phyloP scores from a whole-genome alignment of 345 rosid species.

The Diplotaxis tenuifolia region DNA sequence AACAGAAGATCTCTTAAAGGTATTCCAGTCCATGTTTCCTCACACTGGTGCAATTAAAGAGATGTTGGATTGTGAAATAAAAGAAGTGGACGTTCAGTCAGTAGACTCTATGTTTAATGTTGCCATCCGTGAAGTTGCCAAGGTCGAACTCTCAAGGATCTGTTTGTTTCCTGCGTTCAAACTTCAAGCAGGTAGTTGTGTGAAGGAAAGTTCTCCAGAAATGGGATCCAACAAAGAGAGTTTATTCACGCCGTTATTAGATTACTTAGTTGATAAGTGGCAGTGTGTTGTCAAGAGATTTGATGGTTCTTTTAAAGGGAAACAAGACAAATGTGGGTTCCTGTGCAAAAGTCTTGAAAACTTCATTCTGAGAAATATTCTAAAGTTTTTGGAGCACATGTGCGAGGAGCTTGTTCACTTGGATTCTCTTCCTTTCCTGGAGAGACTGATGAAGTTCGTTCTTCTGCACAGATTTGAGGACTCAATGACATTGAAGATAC shows the following conservation, averaged over 20 bases:
- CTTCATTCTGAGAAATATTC: constrained; percentile 63
- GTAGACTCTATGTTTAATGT: constrained; percentile 49
- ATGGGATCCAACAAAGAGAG: constrained; percentile 35
- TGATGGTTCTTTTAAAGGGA: constrained; percentile 34
- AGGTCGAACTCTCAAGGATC: constrained; percentile 54
- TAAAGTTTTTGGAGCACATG: constrained; percentile 50
- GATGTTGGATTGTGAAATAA: constrained; percentile 54
- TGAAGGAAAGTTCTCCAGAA: constrained; percentile 34
- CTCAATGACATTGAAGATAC: constrained; percentile 54
- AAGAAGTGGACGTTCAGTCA: constrained; percentile 47
- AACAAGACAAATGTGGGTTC: constrained; percentile 37
- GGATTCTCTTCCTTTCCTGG: constrained; percentile 67
- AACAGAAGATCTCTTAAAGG: constrained; percentile 47
- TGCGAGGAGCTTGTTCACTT: constrained; percentile 47
- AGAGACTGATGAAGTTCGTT: constrained; percentile 56
- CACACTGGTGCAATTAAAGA: constrained; percentile 40
- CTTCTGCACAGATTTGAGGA: constrained; percentile 82
- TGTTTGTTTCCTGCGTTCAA: constrained; percentile 53
- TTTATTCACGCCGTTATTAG: constrained; percentile 49
- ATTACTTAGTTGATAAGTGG: constrained; percentile 63
- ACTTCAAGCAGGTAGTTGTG: constrained; percentile 36
- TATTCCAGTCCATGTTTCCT: constrained; percentile 50
- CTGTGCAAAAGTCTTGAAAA: constrained; percentile 64
- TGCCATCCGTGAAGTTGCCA: constrained; percentile 57
- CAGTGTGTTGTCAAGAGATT: constrained; percentile 55